Base-by-base conservation (phyloP, 2,329 filamentous ascomycete genomes). In the Penicillium oxalicum region DNA sequence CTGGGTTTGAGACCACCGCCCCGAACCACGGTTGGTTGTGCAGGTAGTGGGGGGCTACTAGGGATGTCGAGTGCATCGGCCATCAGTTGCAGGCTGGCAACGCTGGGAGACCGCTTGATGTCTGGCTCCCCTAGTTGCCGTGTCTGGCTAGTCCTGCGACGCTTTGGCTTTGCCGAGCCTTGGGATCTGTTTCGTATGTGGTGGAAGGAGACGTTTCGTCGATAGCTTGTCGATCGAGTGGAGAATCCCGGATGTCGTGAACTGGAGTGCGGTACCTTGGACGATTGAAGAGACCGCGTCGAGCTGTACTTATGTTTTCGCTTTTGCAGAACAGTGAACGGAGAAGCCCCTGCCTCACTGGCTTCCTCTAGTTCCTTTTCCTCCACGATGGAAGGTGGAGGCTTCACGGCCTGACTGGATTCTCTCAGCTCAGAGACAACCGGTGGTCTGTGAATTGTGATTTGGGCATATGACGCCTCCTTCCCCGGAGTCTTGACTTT, bases 151-250 rank as follows among this genome's bases (percentile, higher is more conserved):
- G 50, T 59, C 49, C 59, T 58, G 40, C 53, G 45, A 1, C 44
- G 53, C 47, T 63, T 64, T 0, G 49, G 43, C 38, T 59, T 66
- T 1, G 58, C 47, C 3, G 66, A 64, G 6, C 67, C 55, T 47
- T 62, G 54, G 35, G 68, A 65, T 18, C 62, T 57, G 52, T 66
- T 73, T 28, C 77, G 74, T 18, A 77, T 59, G 56, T 84, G 81
- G 4, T 72, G 73, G 63, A 87, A 87, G 61, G 77, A 84, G 25
- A 87, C 80, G 53, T 78, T 79, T 40, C 82, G 77, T 63, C 77
- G 83, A 60, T 82, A 72, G 53, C 78, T 77, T 33, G 72, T 70
- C 4, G 78, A 75, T 34, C 68, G 71, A 45, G 69, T 61, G 6
- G 69, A 64, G 18, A 68, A 52, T 1, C 61, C 59, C 4, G 60